These are phyloP conservation scores for Cyberlindnera maritima DNA, from an alignment of 805 yeast species.

Conservation along the genomic window DNA sequence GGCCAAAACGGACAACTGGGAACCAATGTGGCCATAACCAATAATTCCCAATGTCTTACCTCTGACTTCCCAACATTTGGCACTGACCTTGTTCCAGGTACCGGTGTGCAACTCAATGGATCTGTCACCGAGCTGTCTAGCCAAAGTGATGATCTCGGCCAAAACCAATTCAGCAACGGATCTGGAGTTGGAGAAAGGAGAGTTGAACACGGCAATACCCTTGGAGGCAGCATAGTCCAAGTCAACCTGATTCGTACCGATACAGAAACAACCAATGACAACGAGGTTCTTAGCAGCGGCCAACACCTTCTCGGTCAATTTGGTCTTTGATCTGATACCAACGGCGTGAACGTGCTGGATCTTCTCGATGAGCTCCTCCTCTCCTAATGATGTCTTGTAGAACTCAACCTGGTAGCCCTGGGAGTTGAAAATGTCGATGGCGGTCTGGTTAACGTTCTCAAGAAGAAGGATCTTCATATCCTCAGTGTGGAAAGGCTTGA, in stretches of 20 bases:
- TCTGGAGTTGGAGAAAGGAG: conserved; percentile 97
- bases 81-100: conserved; percentile 94
- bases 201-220: conserved; percentile 96
- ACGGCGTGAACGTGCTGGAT: conserved; percentile 92
- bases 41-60: conserved; percentile 97
- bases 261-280: conserved; percentile 96
- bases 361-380: conserved; percentile 91
- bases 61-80: conserved; percentile 98
- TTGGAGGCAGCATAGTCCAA: conserved; percentile 84
- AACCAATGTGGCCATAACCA: conserved; percentile 98
- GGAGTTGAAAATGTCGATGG: conserved; percentile 74
- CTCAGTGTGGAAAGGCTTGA: conserved; percentile 94
- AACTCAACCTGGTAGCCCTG: conserved; percentile 98
- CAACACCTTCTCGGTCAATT: conserved; percentile 74
- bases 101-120: conserved; percentile 95
- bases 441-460: conserved; percentile 93
- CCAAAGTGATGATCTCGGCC: conserved; percentile 89
- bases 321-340: conserved; percentile 97
- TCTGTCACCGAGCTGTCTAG: conserved; percentile 96
- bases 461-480: conserved; percentile 88
- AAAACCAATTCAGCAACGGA: conserved; percentile 97
- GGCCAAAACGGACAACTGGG: conserved; percentile 94
- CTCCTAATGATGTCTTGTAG: conserved; percentile 83
- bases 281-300: conserved; percentile 86
- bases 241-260: conserved; percentile 98